phyloP scores from a whole-genome alignment of 495 filamentous ascomycete genomes.

The Pyronema omphalodes region DNA sequence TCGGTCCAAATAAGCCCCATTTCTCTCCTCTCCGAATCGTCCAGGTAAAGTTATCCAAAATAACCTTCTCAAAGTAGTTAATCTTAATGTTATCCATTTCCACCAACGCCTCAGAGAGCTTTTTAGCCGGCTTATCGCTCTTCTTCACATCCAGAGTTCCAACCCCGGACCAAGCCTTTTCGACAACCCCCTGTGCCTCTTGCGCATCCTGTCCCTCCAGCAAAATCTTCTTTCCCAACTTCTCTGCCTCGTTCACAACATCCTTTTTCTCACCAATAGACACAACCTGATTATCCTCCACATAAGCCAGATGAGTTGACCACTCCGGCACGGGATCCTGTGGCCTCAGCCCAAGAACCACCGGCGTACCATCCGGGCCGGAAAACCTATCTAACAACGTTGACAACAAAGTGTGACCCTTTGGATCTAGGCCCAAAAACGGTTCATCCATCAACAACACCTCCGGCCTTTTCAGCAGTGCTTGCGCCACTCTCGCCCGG shows the following conservation, averaged over 20 bases:
- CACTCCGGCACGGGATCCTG: conserved; percentile 77
- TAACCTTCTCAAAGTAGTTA: conserved; percentile 55
- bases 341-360: conserved; percentile 60
- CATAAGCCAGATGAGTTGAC: conserved; percentile 62
- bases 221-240: conserved; percentile 25
- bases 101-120: conserved; percentile 43
- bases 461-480: conserved; percentile 58
- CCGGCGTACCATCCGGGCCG: conserved; percentile 30
- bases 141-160: conserved; percentile 10
- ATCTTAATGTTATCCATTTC: conserved; percentile 73
- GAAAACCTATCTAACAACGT: conserved; percentile 42
- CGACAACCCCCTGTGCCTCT: conserved; percentile 9
- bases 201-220: conserved; percentile 19
- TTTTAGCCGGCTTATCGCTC: background rate
- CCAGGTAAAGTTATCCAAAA: conserved; percentile 77
- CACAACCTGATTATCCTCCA: conserved; percentile 41
- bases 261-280: conserved; percentile 36
- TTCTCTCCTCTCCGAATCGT: conserved; percentile 61
- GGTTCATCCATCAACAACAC: conserved; percentile 80
- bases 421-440: conserved; percentile 91
- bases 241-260: conserved; percentile 32
- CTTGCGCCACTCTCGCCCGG: conserved; percentile 70
- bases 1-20: conserved; percentile 83
- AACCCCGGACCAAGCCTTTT: conserved; percentile 24
- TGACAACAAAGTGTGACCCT: conserved; percentile 49